A percentile compares a stretch with the other conserved stretches of the same genome.
These are phyloP conservation scores for Diddensiella transvaalensis DNA, from an alignment of 805 yeast genomes.

Conservation along the genomic window DNA sequence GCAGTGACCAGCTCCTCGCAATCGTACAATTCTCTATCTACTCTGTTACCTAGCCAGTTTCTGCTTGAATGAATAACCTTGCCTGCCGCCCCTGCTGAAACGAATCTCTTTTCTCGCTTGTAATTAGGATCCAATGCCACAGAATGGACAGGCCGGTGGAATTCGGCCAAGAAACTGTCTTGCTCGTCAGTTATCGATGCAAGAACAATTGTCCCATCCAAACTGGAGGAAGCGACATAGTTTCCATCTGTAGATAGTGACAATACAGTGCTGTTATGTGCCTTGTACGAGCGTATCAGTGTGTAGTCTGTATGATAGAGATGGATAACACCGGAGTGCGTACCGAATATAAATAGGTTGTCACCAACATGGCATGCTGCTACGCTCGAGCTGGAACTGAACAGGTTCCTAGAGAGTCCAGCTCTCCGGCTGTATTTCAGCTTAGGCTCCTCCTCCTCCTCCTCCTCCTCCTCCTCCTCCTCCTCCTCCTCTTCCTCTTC, in stretches of 20 bases:
- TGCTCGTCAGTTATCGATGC: constrained; percentile 61
- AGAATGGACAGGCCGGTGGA: constrained; percentile 83
- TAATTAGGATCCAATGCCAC: constrained; percentile 78
- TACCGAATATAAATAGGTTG: constrained; percentile 69
- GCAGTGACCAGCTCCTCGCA: constrained; percentile 67
- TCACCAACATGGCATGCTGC: constrained; percentile 65
- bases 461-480: constrained; percentile 27
- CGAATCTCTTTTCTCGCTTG: constrained; percentile 55
- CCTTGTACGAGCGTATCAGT: constrained; percentile 67
- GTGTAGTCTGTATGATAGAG: constrained; percentile 57
- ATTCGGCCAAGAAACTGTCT: constrained; percentile 72
- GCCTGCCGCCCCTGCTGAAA: constrained; percentile 90
- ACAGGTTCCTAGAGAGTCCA: constrained; percentile 66
- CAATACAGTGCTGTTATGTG: constrained; percentile 81
- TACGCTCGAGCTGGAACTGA: constrained; percentile 64
- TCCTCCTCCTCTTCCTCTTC: constrained; percentile 25
- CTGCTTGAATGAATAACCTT: constrained; percentile 67
- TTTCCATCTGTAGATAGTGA: constrained; percentile 69
- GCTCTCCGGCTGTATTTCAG: constrained; percentile 71
- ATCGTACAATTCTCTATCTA: constrained; percentile 60
- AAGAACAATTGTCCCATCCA: constrained; percentile 89
- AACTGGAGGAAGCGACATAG: constrained; percentile 80
- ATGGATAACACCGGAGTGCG: constrained; percentile 82
- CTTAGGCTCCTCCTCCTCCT: constrained; percentile 37
- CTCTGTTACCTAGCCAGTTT: constrained; percentile 84